A percentile compares a stretch with the other conserved stretches of the same genome.
Evolutionary conservation across 768 basidiomycete species (phyloP).

Genomic region (Boletus patriciae): DNA sequence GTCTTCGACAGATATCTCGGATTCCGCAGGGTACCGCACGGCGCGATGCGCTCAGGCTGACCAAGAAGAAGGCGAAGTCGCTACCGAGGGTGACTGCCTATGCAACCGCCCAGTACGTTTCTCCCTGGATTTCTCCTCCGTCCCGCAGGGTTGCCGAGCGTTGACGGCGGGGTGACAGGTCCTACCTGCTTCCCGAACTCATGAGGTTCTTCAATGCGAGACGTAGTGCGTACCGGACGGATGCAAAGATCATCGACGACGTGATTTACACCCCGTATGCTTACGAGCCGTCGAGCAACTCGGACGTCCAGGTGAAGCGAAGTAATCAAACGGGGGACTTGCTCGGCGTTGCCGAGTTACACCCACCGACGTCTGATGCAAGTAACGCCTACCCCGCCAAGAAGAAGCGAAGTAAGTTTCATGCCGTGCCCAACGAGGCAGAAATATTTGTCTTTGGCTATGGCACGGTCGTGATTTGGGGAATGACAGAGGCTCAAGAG

Average conservation of each 20-base stretch:
- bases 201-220: constrained; percentile 89
- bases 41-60: constrained; percentile 83
- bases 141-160: background rate
- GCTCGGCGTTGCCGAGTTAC: constrained; percentile 74
- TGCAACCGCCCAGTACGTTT: constrained; percentile 79
- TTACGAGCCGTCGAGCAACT: constrained; percentile 54
- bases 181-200: constrained; percentile 85
- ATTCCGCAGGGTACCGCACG: constrained; percentile 95
- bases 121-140: too few species aligned
- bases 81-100: constrained; percentile 95
- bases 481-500: constrained; percentile 93
- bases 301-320: constrained; percentile 32
- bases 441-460: constrained; percentile 95
- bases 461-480: constrained; percentile 96
- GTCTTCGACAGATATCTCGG: constrained; percentile 70
- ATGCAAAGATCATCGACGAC: constrained; percentile 87
- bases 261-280: constrained; percentile 92
- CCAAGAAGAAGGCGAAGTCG: constrained; percentile 92
- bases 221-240: constrained; percentile 77
- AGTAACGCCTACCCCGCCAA: constrained; percentile 37
- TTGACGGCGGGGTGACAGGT: constrained; percentile 44
- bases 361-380: constrained; percentile 25
- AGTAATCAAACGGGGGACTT: constrained; percentile 60
- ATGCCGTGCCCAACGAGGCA: constrained; percentile 64
- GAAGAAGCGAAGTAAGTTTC: constrained; percentile 64